Conservation (phyloP, 2,329 filamentous ascomycete species). For the Proliferodiscus dingleyae region DNA sequence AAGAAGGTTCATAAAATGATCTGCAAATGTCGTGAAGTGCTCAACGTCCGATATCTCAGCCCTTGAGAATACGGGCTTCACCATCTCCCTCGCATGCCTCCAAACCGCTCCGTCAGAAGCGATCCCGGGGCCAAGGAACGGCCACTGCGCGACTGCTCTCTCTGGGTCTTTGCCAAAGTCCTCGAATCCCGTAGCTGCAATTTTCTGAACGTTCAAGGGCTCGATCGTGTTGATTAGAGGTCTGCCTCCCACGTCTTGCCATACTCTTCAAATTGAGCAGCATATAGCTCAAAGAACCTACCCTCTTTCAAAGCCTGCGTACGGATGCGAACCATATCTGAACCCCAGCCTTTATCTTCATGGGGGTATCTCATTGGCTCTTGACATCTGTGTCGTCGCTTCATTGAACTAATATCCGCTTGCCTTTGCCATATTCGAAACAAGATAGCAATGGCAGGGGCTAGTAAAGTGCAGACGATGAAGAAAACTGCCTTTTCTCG, state of each 20-base stretch:
- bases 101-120: neutral
- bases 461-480: too few species aligned
- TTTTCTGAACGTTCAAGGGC: neutral
- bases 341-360: neutral
- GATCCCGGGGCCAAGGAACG: neutral
- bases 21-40: neutral
- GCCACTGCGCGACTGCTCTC: neutral
- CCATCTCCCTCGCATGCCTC: neutral
- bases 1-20: neutral
- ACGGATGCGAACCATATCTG: neutral
- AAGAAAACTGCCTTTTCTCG: too few species aligned
- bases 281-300: neutral
- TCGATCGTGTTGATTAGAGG: neutral
- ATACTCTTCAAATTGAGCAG: neutral
- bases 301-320: neutral
- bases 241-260: neutral
- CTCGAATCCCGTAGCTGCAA: neutral
- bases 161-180: neutral
- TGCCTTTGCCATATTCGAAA: too few species aligned
- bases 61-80: neutral
- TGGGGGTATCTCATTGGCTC: too few species aligned
- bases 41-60: neutral
- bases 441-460: too few species aligned
- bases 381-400: too few species aligned
- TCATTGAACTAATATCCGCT: too few species aligned